Evolutionary conservation across 2,329 filamentous ascomycete species (phyloP), one percentile per base, ranked within the genome.

Genomic region (Chaetothyriales sp.): DNA sequence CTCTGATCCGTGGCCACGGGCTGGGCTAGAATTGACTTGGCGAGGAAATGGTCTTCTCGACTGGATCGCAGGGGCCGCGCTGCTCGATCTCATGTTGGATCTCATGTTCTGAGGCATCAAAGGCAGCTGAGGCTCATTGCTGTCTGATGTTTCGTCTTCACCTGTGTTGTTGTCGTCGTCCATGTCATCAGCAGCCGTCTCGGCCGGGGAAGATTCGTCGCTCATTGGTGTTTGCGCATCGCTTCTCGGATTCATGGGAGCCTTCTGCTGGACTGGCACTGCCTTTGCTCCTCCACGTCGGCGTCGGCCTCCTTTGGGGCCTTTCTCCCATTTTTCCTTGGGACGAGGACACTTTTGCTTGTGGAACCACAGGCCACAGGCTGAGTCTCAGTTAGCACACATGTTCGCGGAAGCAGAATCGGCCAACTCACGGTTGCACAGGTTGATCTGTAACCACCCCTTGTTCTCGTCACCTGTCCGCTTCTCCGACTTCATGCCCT

Each of bases 291-390:
- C 47, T 44, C 54, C 54, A 20, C 47, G 22, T 36, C 53, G 50
- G 26, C 54, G 49, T 42, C 69, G 64, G 58, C 69, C 43, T 64
- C 60, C 50, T 63, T 65, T n/a, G 61, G 60, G 4, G 59, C 32
- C 74, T 56, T 79, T 85, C 57, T 83, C 83, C 90, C 90, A 98
- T 57, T 83, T 81, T 54, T 90, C 80, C 49, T 80, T 73, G 2
- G 92, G 92, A 7, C 92, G 81, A 72, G 94, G 92, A 20, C 72
- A 76, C 62, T 85, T 87, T 66, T 84, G 87, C 63, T 95, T 96
- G 54, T 82, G 81, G 59, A 98, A 81, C 87, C 88, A 98, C 43
- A 98, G 80, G 18, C 92, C 92, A 64, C 92, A 98, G 52, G 90
- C 78, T 82, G 59, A 22, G 50, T 48, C 50, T 51, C 47, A 48